Conservation (phyloP, 2,329 filamentous ascomycete species). For the Stachybotrys elegans region DNA sequence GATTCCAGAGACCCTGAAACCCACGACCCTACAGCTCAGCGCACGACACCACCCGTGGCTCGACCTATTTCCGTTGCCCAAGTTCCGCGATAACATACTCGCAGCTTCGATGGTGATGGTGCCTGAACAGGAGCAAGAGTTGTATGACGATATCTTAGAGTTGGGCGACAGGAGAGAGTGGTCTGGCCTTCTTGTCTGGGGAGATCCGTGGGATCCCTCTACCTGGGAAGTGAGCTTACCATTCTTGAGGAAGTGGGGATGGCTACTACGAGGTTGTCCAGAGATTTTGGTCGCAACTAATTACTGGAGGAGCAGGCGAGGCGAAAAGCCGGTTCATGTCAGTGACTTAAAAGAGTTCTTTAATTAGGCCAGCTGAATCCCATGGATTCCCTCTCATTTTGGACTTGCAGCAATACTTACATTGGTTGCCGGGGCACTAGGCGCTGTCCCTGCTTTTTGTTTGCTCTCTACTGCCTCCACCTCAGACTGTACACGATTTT, state of each 20-base stretch:
- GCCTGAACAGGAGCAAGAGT: slow-evolving; percentile 13
- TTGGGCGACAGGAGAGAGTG: slow-evolving; percentile 2
- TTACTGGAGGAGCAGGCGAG: slow-evolving; percentile 18
- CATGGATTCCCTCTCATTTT: too few species aligned
- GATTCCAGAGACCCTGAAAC: slow-evolving; percentile 2
- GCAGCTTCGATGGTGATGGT: slow-evolving; percentile 3
- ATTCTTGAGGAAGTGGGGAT: slow-evolving; percentile 39
- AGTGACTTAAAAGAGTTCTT: too few species aligned
- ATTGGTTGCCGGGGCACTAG: too few species aligned
- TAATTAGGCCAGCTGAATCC: too few species aligned
- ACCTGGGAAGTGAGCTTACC: slow-evolving; percentile 41
- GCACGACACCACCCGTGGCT: slow-evolving; percentile 28
- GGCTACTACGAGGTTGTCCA: slow-evolving; percentile 28
- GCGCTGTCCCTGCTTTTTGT: too few species aligned
- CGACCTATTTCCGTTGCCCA: slow-evolving; percentile 28
- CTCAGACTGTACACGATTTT: too few species aligned
- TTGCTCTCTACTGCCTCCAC: too few species aligned
- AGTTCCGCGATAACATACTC: slow-evolving; percentile 27
- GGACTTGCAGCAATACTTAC: too few species aligned
- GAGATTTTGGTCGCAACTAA: slow-evolving; percentile 30
- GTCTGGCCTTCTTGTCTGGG: slow-evolving; percentile 38
- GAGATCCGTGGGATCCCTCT: slow-evolving; percentile 35
- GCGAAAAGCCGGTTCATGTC: slow-evolving; percentile 1
- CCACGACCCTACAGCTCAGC: slow-evolving; percentile 6
- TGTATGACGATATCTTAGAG: slow-evolving; percentile 10